Base-by-base conservation (phyloP, 352 stramenopile species). In the Aphanomyces cochlioides region DNA sequence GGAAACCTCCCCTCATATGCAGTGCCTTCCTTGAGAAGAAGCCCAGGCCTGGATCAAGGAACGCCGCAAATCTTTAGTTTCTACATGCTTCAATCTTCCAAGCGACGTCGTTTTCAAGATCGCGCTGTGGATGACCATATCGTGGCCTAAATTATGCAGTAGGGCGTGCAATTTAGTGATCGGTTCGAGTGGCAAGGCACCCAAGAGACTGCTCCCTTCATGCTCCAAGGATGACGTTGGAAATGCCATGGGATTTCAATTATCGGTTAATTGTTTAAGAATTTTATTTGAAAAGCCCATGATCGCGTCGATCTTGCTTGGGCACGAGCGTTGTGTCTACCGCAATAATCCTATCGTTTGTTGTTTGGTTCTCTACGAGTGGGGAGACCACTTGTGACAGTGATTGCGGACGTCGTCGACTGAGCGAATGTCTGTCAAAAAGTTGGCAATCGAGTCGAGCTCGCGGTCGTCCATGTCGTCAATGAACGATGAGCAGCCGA, bases 391-490 rank as follows among this genome's bases (percentile, higher is more conserved):
- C 10, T 77, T 79, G 75, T 90, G 79, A 68, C 90, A 75, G 63
- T 93, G 76, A 40, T 79, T 83, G 50, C 85, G 85, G 21, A 93
- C 83, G 47, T 93, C 85, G 40, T 85, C 77, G 28, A 77, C 79
- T 13, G 73, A 69, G 45, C 79, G 76, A 57, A 82, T 75, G 56
- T 87, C 78, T 37, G 72, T 73, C 8, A 93, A 77, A 63, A 93
- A 93, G 8, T 77, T 76, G n/a, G 73, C 72, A 43, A 93, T 93
- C 4, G 85, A 92, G 65, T 92, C 79, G n/a, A 98, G 77, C 64
- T 98, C 94, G 47, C 77, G 72, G 73, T 98, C 94, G 40, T 80
- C 77, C 68, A 82, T 76, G 74, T 98, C 87, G 56, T 98, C 90
- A 47, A 98, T 96, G 67, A 97, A 98, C 57, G 78, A 90, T 21